Base-by-base conservation (phyloP, 164 flowering plant genomes). In the Amborella trichopoda region DNA sequence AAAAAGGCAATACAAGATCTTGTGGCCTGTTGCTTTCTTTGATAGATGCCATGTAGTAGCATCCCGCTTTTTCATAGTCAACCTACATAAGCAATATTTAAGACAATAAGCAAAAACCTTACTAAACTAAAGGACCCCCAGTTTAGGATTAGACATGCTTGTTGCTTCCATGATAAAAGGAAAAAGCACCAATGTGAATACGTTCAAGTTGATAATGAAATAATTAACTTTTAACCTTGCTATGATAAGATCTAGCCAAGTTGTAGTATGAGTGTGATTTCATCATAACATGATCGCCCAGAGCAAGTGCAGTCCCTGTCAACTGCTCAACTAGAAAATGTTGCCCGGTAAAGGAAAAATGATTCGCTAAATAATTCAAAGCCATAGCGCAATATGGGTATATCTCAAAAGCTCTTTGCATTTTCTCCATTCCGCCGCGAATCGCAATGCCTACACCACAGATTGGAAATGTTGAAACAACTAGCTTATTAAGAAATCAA, bases 231-330 rank as follows among this genome's bases (percentile, higher is more conserved):
- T n/a, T n/a, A n/a, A 93, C 99, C 99, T 88, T 93, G 81, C 91
- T 88, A 60, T 93, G 99, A 69, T 93, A 93, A 45, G 94, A 93
- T 40, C 99, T 76, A 19, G 99, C 99, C 49, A 93, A 55, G 62
- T 88, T 93, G 61, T 93, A 93, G 69, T 75, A 93, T n/a, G 99
- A 85, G 58, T 93, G 99, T 44, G 99, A 68, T 76, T 85, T 93
- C 54, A 85, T 79, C 30, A 85, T 81, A 44, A 95, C 94, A 65
- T 84, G 99, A 61, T 70, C 82, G 63, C 89, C 76, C 20, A 83
- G 94, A 53, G 91, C 88, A 62, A 93, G 83, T 37, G 99, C 95
- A 63, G 99, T 93, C 66, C 88, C 99, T 51, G 99, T 88, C 48
- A 93, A 64, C 61, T 88, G 95, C 74, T 91, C 96, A 34, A 93